These are phyloP conservation scores for Boletus reticulatus DNA, from an alignment of 768 basidiomycete species.

Conservation along the genomic window DNA sequence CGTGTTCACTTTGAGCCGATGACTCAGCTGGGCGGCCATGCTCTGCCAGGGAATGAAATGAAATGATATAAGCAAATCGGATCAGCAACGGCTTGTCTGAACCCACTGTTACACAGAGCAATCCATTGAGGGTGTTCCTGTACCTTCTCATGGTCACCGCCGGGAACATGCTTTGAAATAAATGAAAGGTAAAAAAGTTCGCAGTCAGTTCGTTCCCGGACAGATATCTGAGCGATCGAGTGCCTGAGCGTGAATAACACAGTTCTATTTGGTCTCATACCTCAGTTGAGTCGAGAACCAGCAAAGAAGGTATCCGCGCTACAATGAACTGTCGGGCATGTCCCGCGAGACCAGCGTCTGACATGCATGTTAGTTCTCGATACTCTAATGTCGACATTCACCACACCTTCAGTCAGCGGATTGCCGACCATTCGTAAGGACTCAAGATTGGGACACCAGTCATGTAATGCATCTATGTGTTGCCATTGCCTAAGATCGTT, in stretches of 20 bases:
- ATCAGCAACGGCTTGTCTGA: background rate
- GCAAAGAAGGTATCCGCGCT: constrained; percentile 65
- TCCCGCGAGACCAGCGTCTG: constrained; percentile 38
- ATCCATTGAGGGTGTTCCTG: constrained; percentile 64
- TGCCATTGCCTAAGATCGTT: constrained; percentile 61
- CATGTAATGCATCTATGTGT: constrained; percentile 59
- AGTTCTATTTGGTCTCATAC: constrained; percentile 39
- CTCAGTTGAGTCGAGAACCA: constrained; percentile 57
- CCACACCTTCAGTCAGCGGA: constrained; percentile 58
- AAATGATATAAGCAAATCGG: background rate
- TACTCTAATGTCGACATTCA: background rate
- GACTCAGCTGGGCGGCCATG: constrained; percentile 52
- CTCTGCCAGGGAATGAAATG: constrained; percentile 42
- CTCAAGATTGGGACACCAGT: constrained; percentile 69
- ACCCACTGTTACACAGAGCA: constrained; percentile 58
- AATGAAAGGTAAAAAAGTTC: constrained; percentile 81
- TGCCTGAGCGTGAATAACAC: constrained; percentile 9
- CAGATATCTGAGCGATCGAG: constrained; percentile 50
- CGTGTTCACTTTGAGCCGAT: constrained; percentile 26
- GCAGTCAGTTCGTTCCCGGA: constrained; percentile 71
- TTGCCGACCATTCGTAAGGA: constrained; percentile 62
- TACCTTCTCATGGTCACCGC: constrained; percentile 40
- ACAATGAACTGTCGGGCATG: constrained; percentile 59
- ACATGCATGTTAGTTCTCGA: background rate
- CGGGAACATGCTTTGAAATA: constrained; percentile 47